Conservation (phyloP, 2,329 filamentous ascomycete species). For the Talaromyces sp. region DNA sequence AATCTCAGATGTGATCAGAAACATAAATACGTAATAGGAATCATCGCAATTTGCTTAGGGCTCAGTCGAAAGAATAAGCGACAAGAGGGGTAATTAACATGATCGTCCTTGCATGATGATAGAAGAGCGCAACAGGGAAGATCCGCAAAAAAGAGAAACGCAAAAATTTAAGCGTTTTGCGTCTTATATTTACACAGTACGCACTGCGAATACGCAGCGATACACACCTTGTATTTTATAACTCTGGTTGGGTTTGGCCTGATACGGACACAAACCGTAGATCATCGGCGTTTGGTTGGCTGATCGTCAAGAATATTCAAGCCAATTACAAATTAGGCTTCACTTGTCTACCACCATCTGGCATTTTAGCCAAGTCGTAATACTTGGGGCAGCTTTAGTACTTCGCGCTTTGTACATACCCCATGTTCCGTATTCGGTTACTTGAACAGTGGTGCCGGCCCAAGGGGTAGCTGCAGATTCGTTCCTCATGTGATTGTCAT, state of each 20-base stretch:
- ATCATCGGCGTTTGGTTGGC: background rate
- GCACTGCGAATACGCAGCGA: background rate
- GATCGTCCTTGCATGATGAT: conserved; percentile 12
- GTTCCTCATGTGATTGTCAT: conserved; percentile 2
- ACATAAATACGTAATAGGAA: background rate
- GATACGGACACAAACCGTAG: background rate
- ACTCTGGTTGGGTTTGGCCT: background rate
- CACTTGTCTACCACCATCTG: background rate
- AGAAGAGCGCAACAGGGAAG: background rate
- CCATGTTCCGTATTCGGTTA: background rate
- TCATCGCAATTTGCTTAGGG: background rate
- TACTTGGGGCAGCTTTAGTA: background rate
- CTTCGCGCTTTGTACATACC: background rate
- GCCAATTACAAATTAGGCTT: background rate
- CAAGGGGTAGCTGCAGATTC: background rate
- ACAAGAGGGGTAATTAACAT: conserved; percentile 7
- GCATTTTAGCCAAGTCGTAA: background rate
- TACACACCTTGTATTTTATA: background rate
- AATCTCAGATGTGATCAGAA: too few species aligned
- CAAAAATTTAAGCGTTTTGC: background rate
- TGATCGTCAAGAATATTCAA: background rate
- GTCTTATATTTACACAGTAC: background rate
- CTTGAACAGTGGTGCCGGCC: background rate
- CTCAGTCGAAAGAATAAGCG: background rate
- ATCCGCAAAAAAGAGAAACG: background rate